Evolutionary conservation across 208 protist genomes (phyloP), one percentile per base, ranked within the genome.

Genomic region (Acanthamoeba triangularis): DNA sequence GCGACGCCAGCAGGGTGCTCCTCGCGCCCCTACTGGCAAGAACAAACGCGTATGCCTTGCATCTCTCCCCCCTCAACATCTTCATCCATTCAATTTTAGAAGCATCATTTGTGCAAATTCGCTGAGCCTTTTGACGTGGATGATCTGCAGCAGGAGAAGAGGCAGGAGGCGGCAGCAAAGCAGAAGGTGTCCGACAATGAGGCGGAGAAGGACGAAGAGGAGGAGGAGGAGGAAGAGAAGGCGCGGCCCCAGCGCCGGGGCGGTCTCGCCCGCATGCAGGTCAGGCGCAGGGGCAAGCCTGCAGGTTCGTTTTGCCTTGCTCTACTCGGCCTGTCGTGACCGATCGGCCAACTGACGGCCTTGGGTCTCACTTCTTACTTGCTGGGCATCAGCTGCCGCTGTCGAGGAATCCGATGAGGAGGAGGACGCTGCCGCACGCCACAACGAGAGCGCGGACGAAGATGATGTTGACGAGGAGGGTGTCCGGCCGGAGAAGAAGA

Each of bases 241-340:
- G n/a, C n/a, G n/a, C n/a, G n/a, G 13, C 69, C n/a, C 10, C 69
- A 78, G 69, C 69, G 69, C 35, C 69, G 69, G 33, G 69, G 69
- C 35, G 69, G 69, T 37, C 69, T 78, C 30, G 69, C 69, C 69
- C 69, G 69, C 69, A 78, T 78, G 69, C 69, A 78, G 16, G 69
- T 37, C 69, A 33, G 69, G 69, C 69, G 69, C 35, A 33, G 69
- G 28, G 69, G 69, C 69, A 78, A 44, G 69, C 8, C n/a, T 37
- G 69, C n/a, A n/a, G n/a, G 33, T 78, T 18, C 18, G 69, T n/a
- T 63, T 63, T 4, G 3, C 10, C 59, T n/a, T n/a, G 59, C 23
- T 63, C 18, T 28, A 25, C 59, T n/a, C 59, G 11, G 6, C 23
- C 59, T 63, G 6, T 63, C n/a, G n/a, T n/a, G n/a, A n/a, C n/a